These are phyloP conservation scores for Avena atlantica DNA, from an alignment of 176 grass and related monocot genomes.

Conservation along the genomic window DNA sequence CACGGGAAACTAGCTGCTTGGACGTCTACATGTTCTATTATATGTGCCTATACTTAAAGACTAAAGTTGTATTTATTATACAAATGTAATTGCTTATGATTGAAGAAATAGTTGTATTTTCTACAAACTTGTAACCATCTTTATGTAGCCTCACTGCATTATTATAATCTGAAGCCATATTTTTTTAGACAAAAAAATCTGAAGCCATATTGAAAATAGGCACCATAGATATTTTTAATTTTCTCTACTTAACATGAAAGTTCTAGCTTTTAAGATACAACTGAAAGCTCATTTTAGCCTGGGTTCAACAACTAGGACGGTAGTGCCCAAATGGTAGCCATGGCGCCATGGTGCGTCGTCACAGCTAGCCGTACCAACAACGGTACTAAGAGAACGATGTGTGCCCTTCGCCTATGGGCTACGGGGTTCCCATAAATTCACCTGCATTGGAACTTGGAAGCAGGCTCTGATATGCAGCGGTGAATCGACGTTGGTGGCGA, in stretches of 20 bases:
- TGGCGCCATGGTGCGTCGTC: no score
- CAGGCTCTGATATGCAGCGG: background rate
- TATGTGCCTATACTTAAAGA: background rate
- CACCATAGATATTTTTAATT: background rate
- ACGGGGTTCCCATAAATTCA: background rate
- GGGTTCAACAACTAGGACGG: background rate
- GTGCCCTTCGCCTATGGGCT: no score
- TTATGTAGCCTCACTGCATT: background rate
- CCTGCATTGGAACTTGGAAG: background rate
- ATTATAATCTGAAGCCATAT: background rate
- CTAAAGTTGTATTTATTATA: background rate
- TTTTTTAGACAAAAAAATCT: background rate
- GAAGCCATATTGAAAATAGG: background rate
- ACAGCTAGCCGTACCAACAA: background rate
- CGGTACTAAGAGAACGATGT: background rate
- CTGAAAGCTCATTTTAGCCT: background rate
- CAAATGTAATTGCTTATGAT: background rate
- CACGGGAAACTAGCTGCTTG: background rate
- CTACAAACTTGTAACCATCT: background rate
- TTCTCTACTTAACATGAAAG: background rate
- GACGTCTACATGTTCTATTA: background rate
- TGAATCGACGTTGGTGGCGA: background rate
- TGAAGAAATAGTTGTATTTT: background rate
- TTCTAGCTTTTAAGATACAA: background rate
- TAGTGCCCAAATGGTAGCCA: no score